Evolutionary conservation across 805 yeast genomes (phyloP), one percentile per base, ranked within the genome.

Genomic region (Maudiozyma barnettii): DNA sequence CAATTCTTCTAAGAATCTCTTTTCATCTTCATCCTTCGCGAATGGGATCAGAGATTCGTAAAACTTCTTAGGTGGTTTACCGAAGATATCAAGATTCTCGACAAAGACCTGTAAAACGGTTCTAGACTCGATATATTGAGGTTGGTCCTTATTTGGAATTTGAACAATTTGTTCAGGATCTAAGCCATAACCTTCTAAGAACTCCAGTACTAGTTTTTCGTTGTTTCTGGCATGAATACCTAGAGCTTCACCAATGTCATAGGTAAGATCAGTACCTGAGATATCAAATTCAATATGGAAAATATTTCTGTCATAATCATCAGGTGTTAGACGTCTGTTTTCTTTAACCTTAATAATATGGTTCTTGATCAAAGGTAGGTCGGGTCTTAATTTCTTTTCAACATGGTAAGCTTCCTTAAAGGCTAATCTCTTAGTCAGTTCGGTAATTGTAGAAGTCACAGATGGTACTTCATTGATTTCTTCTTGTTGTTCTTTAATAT

Each of bases 241-340:
- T 51, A 91, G 77, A 19, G 98, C 96, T 73, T 91, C 98, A 64
- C 98, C 98, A 61, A 91, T 88, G 53, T 82, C 93, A 64, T 91
- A 91, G 44, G 79, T 86, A 62, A 91, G 73, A 22, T 95, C 96
- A 35, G 97, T 89, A 45, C 95, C 95, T 41, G 89, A 68, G 61
- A 82, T 78, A 64, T 91, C 98, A 56, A 91, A 88, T 70, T 91
- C 98, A 56, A 91, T 84, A 63, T 91, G 96, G 87, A 91, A 91
- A 58, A 91, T 90, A 69, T 91, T 85, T 72, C 98, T 86, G 52
- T 86, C 87, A 68, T 91, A 91, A 58, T 86, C 90, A 35, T 59
- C 61, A 5, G 98, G 97, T 18, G 98, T 91, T 52, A 91, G 83
- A 59, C 98, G 79, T 71, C 81, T 83, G 74, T 90, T 90, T 63